Percentiles rank a stretch among this genome's conserved stretches.
Evolutionary conservation across 148 eudicot genomes (phyloP).

Genomic region (Persicaria maculosa): DNA sequence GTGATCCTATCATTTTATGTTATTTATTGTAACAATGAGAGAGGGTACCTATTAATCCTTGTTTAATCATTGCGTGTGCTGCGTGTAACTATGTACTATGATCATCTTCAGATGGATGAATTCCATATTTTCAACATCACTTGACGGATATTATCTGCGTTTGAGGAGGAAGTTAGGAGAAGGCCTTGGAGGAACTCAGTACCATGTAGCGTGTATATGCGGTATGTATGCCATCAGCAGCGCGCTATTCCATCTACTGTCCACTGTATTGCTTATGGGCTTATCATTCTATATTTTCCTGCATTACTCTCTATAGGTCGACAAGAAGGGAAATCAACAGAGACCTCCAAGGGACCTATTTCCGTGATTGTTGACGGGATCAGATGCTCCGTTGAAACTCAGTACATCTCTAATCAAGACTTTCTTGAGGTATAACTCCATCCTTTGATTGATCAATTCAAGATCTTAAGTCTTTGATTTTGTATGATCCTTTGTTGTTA

Average conservation of each 20-base stretch:
- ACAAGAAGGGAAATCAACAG: slow-evolving; percentile 21
- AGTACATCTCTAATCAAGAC: slow-evolving; percentile 51
- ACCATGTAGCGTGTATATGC: slow-evolving; percentile 50
- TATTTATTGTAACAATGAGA: too few relatives aligned
- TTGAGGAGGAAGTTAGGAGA: slow-evolving; percentile 45
- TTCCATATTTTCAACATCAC: slow-evolving; percentile 23
- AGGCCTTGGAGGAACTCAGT: slow-evolving; percentile 42
- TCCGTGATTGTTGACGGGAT: slow-evolving; percentile 38
- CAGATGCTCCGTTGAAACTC: slow-evolving; percentile 44
- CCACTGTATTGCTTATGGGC: not conserved
- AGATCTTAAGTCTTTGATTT: too few relatives aligned
- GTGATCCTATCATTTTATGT: too few relatives aligned
- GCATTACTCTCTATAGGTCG: slow-evolving; percentile 19
- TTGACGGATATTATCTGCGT: slow-evolving; percentile 56
- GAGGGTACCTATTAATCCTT: too few relatives aligned
- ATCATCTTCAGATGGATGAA: slow-evolving; percentile 42
- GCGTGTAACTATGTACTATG: not conserved
- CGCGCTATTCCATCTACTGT: not conserved
- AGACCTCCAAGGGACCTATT: slow-evolving; percentile 28
- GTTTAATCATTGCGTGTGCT: too few relatives aligned
- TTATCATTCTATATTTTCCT: not conserved
- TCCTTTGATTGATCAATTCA: not conserved
- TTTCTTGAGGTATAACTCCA: slow-evolving; percentile 42
- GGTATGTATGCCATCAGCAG: slow-evolving; percentile 24
- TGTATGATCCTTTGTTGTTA: too few relatives aligned